Percentiles rank a stretch among this genome's conserved stretches.
Evolutionary conservation across 495 filamentous ascomycete species (phyloP).

Genomic region (Apodospora peruviana): DNA sequence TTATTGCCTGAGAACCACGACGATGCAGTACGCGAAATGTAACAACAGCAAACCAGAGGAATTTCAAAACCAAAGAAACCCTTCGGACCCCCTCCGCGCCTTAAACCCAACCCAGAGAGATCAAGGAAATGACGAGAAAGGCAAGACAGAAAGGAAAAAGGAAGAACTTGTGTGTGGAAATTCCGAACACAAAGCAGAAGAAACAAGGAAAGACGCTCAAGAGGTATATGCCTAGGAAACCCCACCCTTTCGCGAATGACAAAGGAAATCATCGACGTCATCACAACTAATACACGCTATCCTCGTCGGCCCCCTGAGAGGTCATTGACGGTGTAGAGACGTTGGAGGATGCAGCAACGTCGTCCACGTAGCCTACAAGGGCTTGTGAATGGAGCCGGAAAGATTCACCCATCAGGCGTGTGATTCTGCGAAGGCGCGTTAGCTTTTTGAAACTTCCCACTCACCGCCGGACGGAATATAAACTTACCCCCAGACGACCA

Average conservation of each 20-base stretch:
- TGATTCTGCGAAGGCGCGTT: constrained; percentile 78
- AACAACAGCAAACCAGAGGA: constrained; percentile 18
- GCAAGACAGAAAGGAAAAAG: constrained; percentile 25
- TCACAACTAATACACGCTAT: constrained; percentile 53
- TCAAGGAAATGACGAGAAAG: constrained; percentile 14
- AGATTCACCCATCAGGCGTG: constrained; percentile 94
- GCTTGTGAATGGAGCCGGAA: constrained; percentile 97
- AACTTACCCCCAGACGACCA: constrained; percentile 91
- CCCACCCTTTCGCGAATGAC: constrained; percentile 30
- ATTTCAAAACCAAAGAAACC: constrained; percentile 21
- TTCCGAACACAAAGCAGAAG: too few relatives aligned
- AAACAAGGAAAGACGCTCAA: constrained; percentile 18
- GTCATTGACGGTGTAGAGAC: constrained; percentile 58
- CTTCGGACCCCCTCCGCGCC: constrained; percentile 18
- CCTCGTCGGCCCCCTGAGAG: constrained; percentile 54
- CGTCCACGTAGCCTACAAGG: constrained; percentile 88
- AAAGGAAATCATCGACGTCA: constrained; percentile 43
- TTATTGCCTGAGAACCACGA: constrained; percentile 40
- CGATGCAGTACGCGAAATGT: constrained; percentile 35
- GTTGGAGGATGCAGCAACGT: constrained; percentile 50
- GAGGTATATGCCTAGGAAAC: constrained; percentile 49
- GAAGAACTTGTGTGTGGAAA: too few relatives aligned
- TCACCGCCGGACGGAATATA: constrained; percentile 5
- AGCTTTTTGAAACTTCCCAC: constrained; percentile 25
- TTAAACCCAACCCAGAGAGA: constrained; percentile 17